Base-by-base conservation (phyloP, 345 rosid species). In the Eucalyptus guilfoylei region DNA sequence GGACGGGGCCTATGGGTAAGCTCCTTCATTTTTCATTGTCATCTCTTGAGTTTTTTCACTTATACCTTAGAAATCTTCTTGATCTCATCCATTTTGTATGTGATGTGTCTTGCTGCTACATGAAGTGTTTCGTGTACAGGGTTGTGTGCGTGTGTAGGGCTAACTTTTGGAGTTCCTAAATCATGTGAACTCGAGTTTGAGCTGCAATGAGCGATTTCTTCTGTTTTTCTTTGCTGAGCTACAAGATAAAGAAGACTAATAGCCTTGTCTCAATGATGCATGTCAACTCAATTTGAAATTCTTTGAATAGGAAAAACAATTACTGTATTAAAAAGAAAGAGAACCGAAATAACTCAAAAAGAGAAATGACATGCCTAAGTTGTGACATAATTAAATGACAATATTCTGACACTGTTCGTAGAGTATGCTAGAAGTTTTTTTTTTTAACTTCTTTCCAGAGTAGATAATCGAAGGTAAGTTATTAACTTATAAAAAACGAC, bases 1-100 rank as follows among this genome's bases (percentile, higher is more conserved):
- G 93, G 92, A 96, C 95, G 26, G 99, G 99, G 87, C 99, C 99
- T 40, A 97, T 98, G 92, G 99, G 99, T 98, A 96, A 93, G 97
- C 90, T 87, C 54, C 40, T 62, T 45, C 12, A 47, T 54, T 26
- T 90, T 32, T 49, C 62, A 37, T 34, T 69, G 45, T 44, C 23
- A 6, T 49, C 45, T 52, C 69, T 60, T 54, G 24, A 3, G 45
- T 76, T 37, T 37, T 47, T 76, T 12, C 83, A 19, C 26, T 76
- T 76, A 76, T 52, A 76, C 83, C 83, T 76, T 76, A 76, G 45
- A 37, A 76, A 76, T 76, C 83, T 76, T 37, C 26, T 76, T 76
- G 83, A 21, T 76, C 83, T 37, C 47, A 37, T 76, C 47, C 28
- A 76, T 37, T 3, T 76, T 76, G 45, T 19, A 37, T 21, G 83